These are phyloP conservation scores for Aspergillus persii DNA, from an alignment of 2,329 filamentous ascomycete genomes.

Conservation along the genomic window DNA sequence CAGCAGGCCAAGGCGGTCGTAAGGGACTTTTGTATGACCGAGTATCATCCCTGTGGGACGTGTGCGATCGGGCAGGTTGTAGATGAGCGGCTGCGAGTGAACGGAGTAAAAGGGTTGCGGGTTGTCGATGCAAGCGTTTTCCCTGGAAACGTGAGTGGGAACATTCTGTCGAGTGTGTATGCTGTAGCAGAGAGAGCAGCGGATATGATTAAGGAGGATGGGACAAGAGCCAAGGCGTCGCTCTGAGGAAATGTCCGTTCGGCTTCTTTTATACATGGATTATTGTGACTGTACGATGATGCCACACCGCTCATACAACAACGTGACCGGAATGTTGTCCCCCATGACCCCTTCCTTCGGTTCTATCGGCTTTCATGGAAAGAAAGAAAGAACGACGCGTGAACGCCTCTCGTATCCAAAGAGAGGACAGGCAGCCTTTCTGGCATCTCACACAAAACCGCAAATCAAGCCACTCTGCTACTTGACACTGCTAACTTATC, in stretches of 20 bases:
- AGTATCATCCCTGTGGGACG: slow-evolving; percentile 19
- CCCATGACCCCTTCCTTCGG: too few relatives aligned
- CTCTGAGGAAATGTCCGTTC: neutral
- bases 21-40: slow-evolving; percentile 3
- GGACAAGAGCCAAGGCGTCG: neutral
- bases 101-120: slow-evolving; percentile 22
- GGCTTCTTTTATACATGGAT: too few relatives aligned
- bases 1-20: slow-evolving; percentile 4
- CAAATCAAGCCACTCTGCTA: too few relatives aligned
- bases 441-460: too few relatives aligned
- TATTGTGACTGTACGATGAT: neutral
- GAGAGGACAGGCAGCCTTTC: too few relatives aligned
- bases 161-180: slow-evolving; percentile 25
- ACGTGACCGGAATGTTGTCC: too few relatives aligned
- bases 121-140: slow-evolving; percentile 27
- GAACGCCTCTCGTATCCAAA: too few relatives aligned
- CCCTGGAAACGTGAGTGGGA: slow-evolving; percentile 24
- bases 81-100: slow-evolving; percentile 23
- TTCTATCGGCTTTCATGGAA: too few relatives aligned
- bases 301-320: neutral
- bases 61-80: slow-evolving; percentile 31
- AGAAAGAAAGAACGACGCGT: too few relatives aligned
- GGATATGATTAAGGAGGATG: slow-evolving; percentile 25
- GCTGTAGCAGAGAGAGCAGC: slow-evolving; percentile 28
- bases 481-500: too few relatives aligned